Evolutionary conservation across 192 early-diverging fungal species (phyloP).

Genomic region (Phlyctochytrium planicorne): DNA sequence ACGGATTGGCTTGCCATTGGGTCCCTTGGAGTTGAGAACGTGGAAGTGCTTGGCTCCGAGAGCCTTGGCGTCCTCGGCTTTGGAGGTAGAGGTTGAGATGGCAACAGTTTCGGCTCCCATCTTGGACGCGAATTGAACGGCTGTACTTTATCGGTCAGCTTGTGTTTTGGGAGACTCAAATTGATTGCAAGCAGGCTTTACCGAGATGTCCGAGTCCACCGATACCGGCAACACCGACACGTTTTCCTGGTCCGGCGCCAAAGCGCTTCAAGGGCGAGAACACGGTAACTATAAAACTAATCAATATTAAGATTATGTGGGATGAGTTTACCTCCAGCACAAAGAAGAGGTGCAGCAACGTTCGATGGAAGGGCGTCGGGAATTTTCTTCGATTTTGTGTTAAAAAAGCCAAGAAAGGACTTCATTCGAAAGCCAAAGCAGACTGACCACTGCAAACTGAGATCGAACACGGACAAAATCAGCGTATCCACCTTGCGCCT

Average conservation of each 20-base stretch:
- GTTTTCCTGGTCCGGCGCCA: conserved; percentile 58
- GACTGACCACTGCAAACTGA: conserved; percentile 24
- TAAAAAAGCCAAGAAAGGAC: too few relatives aligned
- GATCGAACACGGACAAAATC: conserved; percentile 1
- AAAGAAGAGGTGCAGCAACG: conserved; percentile 74
- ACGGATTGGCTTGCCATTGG: background rate
- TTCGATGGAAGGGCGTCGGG: conserved; percentile 56
- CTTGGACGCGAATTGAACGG: conserved; percentile 6
- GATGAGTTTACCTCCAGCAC: conserved; percentile 57
- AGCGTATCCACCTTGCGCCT: conserved; percentile 12
- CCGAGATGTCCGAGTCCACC: conserved; percentile 77
- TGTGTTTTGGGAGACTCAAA: too few relatives aligned
- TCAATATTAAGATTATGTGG: background rate
- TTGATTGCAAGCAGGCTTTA: too few relatives aligned
- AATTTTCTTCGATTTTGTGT: conserved; percentile 40
- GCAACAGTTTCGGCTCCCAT: conserved; percentile 15
- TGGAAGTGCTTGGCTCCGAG: conserved; percentile 9
- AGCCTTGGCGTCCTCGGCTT: conserved; percentile 10
- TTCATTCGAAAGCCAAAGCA: background rate
- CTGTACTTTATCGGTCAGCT: too few relatives aligned
- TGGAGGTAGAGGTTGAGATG: conserved; percentile 3
- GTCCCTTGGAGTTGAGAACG: conserved; percentile 2
- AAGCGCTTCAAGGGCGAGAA: conserved; percentile 65
- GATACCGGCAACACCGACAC: conserved; percentile 74
- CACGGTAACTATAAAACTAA: conserved; percentile 48